Evolutionary conservation across 2,329 filamentous ascomycete genomes (phyloP).

Genomic region (Rasamsonia emersonii): DNA sequence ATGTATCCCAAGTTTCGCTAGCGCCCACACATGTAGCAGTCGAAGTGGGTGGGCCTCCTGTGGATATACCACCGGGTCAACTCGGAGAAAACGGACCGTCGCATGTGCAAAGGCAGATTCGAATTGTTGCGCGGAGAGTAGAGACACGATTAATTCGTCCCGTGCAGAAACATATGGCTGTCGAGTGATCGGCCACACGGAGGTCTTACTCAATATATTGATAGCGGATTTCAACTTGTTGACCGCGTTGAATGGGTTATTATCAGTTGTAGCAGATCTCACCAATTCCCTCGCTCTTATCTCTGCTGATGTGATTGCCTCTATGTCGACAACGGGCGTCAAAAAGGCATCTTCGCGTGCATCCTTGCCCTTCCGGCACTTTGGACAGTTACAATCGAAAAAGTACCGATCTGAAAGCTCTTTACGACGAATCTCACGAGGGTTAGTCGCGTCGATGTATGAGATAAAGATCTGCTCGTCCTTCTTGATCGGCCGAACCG

Average conservation of each 20-base stretch:
- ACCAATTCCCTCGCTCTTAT: constrained; percentile 18
- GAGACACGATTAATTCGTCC: constrained; percentile 43
- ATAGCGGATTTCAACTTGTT: constrained; percentile 32
- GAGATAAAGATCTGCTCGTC: constrained; percentile 54
- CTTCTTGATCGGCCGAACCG: constrained; percentile 43
- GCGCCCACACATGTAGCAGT: constrained; percentile 37
- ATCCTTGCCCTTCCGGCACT: no score
- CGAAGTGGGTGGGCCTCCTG: constrained; percentile 45
- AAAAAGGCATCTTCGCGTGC: no score
- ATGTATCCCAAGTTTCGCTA: constrained; percentile 23
- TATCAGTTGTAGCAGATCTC: constrained; percentile 11
- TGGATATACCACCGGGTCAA: constrained; percentile 45
- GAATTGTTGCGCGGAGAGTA: constrained; percentile 37
- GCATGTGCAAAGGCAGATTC: constrained; percentile 43
- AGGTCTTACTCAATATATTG: constrained; percentile 28
- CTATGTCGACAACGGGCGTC: no score
- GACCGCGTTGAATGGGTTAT: constrained; percentile 21
- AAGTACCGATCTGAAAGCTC: constrained; percentile 49
- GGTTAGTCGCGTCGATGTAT: constrained; percentile 51
- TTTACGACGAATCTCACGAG: constrained; percentile 41
- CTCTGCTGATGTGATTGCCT: no score
- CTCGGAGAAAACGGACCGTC: constrained; percentile 42
- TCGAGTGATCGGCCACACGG: constrained; percentile 39
- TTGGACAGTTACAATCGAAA: constrained; percentile 49
- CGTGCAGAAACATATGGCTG: constrained; percentile 49